Conservation (phyloP, 2,329 filamentous ascomycete species). For the Metarhizium humberi region DNA sequence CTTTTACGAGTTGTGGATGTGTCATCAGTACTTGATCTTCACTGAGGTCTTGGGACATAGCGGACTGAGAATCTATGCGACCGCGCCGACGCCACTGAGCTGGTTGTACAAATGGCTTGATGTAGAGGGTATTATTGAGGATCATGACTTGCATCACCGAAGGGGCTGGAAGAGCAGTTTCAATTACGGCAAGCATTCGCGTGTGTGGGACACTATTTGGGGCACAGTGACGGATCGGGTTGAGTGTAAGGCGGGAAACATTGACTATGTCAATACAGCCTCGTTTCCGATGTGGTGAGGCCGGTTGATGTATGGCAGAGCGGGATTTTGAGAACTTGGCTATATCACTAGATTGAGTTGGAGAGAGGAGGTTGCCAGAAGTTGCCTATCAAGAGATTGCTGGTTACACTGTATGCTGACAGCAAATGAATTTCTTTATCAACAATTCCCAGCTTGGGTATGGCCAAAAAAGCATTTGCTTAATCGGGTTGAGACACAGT, state of each 20-base stretch:
- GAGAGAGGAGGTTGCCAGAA: too few relatives aligned
- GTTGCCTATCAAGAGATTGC: too few relatives aligned
- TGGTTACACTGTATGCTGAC: too few relatives aligned
- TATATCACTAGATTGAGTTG: too few relatives aligned
- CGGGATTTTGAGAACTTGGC: too few relatives aligned
- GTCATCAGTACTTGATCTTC: constrained; percentile 32
- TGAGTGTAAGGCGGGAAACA: constrained; percentile 21
- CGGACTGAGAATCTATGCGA: constrained; percentile 26
- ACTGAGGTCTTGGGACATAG: constrained; percentile 29
- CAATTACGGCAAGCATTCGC: constrained; percentile 29
- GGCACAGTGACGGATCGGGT: constrained; percentile 26
- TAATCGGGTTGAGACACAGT: too few relatives aligned
- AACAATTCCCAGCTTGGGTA: too few relatives aligned
- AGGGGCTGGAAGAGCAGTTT: constrained; percentile 26
- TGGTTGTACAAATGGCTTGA: constrained; percentile 23
- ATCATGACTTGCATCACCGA: constrained; percentile 32
- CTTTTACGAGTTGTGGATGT: constrained; percentile 38
- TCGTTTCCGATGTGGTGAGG: constrained; percentile 1
- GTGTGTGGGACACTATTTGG: constrained; percentile 25
- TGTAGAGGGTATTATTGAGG: constrained; percentile 30
- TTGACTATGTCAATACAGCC: constrained; percentile 7
- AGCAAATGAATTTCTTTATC: too few relatives aligned
- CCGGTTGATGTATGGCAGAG: too few relatives aligned
- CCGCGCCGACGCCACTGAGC: constrained; percentile 22
- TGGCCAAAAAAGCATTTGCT: too few relatives aligned